Base-by-base conservation (phyloP, 1,284 basidiomycete genomes). In the Leccinum pallidistipes region DNA sequence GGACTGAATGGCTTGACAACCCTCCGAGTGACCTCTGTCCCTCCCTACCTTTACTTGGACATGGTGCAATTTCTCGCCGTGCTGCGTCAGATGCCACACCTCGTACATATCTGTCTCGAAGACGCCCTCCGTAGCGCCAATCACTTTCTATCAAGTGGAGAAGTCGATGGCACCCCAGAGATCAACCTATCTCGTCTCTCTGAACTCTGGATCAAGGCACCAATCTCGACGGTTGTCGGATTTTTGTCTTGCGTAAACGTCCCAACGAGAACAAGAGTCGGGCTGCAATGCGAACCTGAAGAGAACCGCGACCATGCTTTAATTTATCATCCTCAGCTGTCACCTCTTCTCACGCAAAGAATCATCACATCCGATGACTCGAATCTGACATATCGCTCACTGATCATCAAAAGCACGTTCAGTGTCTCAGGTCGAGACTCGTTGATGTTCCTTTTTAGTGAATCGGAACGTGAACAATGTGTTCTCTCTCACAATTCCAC, bases 11-110 rank as follows among this genome's bases (percentile, higher is more conserved):
- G 4, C 5, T 43, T 60, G 49, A 60, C 57, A 3, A 56, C 55
- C 12, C 40, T 47, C 18, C 5, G 8, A 4, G 36, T 56, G 18
- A 16, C 11, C 5, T 5, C 4, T 18, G 10, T 47, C 32, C 16
- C 34, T 50, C 8, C 4, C 9, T 32, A 3, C 32, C 18, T 32
- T 24, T 27, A 24, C 16, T 27, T 16, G 27, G n/a, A n/a, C 18
- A 21, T 62, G 18, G 54, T 34, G 6, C 65, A 71, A 32, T 62
- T 78, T 10, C 56, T 72, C 7, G 55, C 65, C 27, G 62, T 59
- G 8, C 62, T 78, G 9, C 38, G 60, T 38, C 56, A 56, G 50
- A 73, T 74, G 70, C 73, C 71, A 9, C 21, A 56, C 24, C 66
- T 78, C 18, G 65, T 66, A 52, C 59, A 56, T n/a, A 40, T 60